Evolutionary conservation across 2,329 filamentous ascomycete genomes (phyloP).

Genomic region (Colletotrichum navitas): DNA sequence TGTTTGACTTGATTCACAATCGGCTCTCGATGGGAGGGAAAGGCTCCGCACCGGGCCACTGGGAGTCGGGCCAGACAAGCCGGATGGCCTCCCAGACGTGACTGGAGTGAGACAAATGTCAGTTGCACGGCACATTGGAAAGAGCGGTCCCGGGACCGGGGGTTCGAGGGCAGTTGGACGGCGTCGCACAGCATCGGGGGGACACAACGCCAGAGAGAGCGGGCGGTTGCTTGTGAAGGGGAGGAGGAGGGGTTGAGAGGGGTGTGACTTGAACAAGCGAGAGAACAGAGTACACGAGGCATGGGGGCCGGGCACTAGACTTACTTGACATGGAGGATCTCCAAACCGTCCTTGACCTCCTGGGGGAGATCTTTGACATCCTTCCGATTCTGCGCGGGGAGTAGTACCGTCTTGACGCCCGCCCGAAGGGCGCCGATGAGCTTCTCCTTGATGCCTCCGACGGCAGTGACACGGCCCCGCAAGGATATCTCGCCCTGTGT

Average conservation of each 20-base stretch:
- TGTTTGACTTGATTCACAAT: slow-evolving; percentile 64
- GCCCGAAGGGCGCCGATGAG: slow-evolving; percentile 93
- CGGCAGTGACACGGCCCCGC: slow-evolving; percentile 89
- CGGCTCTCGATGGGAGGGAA: slow-evolving; percentile 81
- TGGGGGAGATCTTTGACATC: slow-evolving; percentile 91
- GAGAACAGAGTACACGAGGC: slow-evolving; percentile 54
- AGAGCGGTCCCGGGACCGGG: slow-evolving; percentile 34
- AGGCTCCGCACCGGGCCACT: slow-evolving; percentile 82
- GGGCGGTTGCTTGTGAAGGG: background rate
- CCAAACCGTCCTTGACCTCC: slow-evolving; percentile 87
- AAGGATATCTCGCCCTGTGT: slow-evolving; percentile 78
- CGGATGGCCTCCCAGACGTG: slow-evolving; percentile 96
- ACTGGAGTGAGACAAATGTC: slow-evolving; percentile 56
- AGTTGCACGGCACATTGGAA: slow-evolving; percentile 42
- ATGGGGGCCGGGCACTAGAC: slow-evolving; percentile 51
- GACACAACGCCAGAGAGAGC: slow-evolving; percentile 35
- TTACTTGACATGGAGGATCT: slow-evolving; percentile 91
- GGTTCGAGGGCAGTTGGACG: slow-evolving; percentile 10
- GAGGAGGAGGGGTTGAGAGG: slow-evolving; percentile 18
- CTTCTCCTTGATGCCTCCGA: slow-evolving; percentile 99
- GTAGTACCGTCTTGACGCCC: slow-evolving; percentile 92
- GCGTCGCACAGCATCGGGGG: slow-evolving; percentile 40
- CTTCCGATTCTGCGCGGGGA: slow-evolving; percentile 91
- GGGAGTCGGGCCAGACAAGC: slow-evolving; percentile 89
- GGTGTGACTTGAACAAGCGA: slow-evolving; percentile 39